A percentile compares a stretch with the other conserved stretches of the same genome.
These are phyloP conservation scores for Fusarium falciforme DNA, from an alignment of 2,329 filamentous ascomycete species.

Conservation along the genomic window DNA sequence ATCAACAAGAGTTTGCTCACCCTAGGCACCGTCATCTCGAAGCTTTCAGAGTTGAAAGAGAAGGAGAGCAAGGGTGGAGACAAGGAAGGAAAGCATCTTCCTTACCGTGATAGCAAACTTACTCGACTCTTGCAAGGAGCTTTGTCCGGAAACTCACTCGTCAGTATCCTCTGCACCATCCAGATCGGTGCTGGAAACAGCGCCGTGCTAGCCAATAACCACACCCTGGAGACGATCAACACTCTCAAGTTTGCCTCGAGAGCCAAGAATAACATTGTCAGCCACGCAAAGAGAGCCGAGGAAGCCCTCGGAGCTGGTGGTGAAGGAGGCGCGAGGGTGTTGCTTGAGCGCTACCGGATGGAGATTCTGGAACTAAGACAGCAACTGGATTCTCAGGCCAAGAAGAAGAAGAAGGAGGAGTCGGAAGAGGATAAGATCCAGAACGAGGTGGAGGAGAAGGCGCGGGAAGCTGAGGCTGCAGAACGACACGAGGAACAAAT, in stretches of 20 bases:
- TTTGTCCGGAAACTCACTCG: constrained; percentile 90
- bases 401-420: constrained; percentile 71
- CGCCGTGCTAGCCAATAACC: constrained; percentile 75
- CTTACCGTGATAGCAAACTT: constrained; percentile 97
- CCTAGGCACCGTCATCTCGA: constrained; percentile 92
- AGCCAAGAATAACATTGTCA: constrained; percentile 98
- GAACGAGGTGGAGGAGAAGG: constrained; percentile 78
- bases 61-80: constrained; percentile 79
- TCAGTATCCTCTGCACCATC: constrained; percentile 97
- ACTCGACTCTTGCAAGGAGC: constrained; percentile 93
- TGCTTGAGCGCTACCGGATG: constrained; percentile 92
- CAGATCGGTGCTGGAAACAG: constrained; percentile 85
- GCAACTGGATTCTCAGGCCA: constrained; percentile 87
- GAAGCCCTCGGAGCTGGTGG: constrained; percentile 83
- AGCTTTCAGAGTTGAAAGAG: constrained; percentile 89
- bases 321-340: constrained; percentile 87
- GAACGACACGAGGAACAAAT: constrained; percentile 96
- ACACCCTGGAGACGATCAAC: constrained; percentile 90
- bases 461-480: constrained; percentile 81
- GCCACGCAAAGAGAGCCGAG: constrained; percentile 93
- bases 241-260: constrained; percentile 96
- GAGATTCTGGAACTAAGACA: constrained; percentile 86
- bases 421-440: constrained; percentile 69
- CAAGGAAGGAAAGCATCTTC: constrained; percentile 91
- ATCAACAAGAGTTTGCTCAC: constrained; percentile 99